Evolutionary conservation across 495 filamentous ascomycete species (phyloP).

Genomic region (Penicillium coprophilum): DNA sequence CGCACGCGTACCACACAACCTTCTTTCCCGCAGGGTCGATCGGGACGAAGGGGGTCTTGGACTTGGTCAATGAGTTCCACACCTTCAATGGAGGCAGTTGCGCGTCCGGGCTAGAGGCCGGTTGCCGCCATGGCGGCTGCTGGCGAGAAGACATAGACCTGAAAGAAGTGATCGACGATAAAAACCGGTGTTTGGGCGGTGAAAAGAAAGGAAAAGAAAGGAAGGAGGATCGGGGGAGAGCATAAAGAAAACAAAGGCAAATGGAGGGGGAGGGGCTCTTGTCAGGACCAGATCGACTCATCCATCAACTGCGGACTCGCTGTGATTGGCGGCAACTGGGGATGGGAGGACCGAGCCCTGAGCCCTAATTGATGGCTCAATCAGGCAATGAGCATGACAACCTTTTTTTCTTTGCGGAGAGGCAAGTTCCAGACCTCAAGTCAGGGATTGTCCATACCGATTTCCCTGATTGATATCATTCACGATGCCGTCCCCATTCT

Average conservation of each 20-base stretch:
- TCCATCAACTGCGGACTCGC: conserved; percentile 10
- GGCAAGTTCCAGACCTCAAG: not conserved
- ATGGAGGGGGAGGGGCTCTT: conserved; percentile 27
- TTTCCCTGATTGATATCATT: not conserved
- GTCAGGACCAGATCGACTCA: conserved; percentile 22
- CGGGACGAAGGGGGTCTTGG: conserved; percentile 74
- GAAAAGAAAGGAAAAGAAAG: conserved; percentile 19
- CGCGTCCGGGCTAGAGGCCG: conserved; percentile 29
- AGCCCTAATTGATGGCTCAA: conserved; percentile 32
- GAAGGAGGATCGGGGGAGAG: conserved; percentile 24
- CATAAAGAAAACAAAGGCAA: conserved; percentile 30
- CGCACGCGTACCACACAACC: conserved; percentile 87
- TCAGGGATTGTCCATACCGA: not conserved
- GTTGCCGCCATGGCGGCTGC: conserved; percentile 53
- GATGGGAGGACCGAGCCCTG: conserved; percentile 29
- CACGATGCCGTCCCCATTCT: conserved; percentile 64
- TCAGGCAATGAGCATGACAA: conserved; percentile 21
- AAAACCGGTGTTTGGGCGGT: conserved; percentile 21
- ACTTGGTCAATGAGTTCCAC: conserved; percentile 75
- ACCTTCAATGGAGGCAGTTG: conserved; percentile 45
- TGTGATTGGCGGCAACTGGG: conserved; percentile 19
- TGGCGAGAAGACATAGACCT: conserved; percentile 38
- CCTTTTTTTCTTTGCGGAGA: conserved; percentile 28
- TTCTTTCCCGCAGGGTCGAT: conserved; percentile 63
- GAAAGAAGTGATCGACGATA: conserved; percentile 5